These are phyloP conservation scores for Diaporthe helianthi DNA, from an alignment of 2,329 filamentous ascomycete species.

Conservation along the genomic window DNA sequence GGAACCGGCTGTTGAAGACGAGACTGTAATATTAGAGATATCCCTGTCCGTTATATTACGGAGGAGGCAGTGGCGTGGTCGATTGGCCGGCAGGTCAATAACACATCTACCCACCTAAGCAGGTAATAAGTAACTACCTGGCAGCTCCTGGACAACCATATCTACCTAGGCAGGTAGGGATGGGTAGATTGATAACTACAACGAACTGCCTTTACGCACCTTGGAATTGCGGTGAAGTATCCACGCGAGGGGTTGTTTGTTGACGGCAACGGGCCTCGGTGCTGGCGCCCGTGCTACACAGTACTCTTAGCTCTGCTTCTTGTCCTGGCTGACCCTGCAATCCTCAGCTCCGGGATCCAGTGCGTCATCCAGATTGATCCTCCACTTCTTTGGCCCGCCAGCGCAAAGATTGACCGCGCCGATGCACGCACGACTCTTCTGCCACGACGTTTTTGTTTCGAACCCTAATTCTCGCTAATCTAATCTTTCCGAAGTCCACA, in stretches of 20 bases:
- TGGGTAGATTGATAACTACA: too few species aligned
- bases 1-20: not conserved
- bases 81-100: not conserved
- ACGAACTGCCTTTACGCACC: not conserved
- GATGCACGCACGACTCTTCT: not conserved
- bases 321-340: conserved; percentile 12
- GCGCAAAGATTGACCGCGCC: not conserved
- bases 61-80: not conserved
- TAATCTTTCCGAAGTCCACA: not conserved
- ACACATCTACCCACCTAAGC: too few species aligned
- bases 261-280: conserved; percentile 18
- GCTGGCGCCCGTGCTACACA: not conserved
- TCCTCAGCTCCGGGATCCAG: conserved; percentile 3
- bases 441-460: not conserved
- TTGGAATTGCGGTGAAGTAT: not conserved
- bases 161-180: too few species aligned
- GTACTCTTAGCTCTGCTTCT: not conserved
- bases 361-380: conserved; percentile 14
- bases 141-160: not conserved
- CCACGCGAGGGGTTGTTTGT: conserved; percentile 4
- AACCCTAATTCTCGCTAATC: conserved; percentile 6
- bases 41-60: conserved; percentile 12
- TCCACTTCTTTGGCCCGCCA: not conserved
- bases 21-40: too few species aligned
- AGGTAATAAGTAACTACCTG: not conserved